phyloP scores from a whole-genome alignment of 2,329 filamentous ascomycete species.

The Escovopsis weberi region DNA sequence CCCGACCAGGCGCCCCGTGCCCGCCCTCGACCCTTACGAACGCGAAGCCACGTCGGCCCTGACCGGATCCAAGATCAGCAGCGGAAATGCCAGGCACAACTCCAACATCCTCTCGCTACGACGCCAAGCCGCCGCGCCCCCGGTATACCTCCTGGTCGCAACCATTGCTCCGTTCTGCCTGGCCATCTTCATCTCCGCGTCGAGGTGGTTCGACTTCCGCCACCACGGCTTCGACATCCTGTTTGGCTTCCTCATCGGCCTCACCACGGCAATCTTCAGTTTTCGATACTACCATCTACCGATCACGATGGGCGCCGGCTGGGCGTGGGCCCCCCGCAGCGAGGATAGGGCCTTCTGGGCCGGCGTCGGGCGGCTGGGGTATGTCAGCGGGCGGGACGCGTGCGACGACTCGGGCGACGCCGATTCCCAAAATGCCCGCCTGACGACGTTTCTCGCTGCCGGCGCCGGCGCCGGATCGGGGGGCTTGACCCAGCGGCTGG shows the following conservation, averaged over 20 bases:
- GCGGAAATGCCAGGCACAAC: conserved; percentile 14
- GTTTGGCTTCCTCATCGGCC: conserved; percentile 68
- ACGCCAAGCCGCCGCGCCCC: conserved; percentile 66
- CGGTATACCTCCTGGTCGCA: conserved; percentile 59
- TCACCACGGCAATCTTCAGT: conserved; percentile 53
- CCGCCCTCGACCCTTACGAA: conserved; percentile 15
- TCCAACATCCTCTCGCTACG: conserved; percentile 29
- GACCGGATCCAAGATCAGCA: conserved; percentile 12
- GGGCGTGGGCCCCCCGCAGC: conserved; percentile 75
- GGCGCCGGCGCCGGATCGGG: not conserved
- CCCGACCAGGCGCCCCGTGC: conserved; percentile 50
- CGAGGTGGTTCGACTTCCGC: conserved; percentile 75
- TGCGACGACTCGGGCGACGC: conserved; percentile 13
- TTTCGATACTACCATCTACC: conserved; percentile 83
- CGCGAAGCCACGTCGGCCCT: conserved; percentile 14
- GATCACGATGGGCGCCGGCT: conserved; percentile 59
- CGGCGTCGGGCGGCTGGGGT: conserved; percentile 49
- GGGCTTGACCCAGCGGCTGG: conserved; percentile 7
- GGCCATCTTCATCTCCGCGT: conserved; percentile 70
- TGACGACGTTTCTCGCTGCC: not conserved
- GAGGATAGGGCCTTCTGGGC: conserved; percentile 64
- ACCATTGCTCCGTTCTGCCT: conserved; percentile 56
- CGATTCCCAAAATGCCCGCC: conserved; percentile 4
- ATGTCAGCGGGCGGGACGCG: conserved; percentile 29
- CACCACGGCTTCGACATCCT: conserved; percentile 91